Conservation (phyloP, 768 basidiomycete species). For the Kondoa subrosea region DNA sequence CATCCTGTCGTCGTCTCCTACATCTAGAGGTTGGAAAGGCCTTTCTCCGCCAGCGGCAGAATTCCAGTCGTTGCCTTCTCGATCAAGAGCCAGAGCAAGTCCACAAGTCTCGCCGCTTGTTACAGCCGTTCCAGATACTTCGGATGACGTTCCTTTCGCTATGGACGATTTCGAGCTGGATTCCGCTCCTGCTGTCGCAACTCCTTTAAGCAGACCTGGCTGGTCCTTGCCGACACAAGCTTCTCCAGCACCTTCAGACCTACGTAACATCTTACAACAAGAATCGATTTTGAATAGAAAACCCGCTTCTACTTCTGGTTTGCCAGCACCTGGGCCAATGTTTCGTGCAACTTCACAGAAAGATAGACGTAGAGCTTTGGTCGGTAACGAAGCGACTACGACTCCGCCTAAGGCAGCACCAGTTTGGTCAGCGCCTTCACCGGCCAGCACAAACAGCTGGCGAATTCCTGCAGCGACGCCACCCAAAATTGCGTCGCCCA, state of each 20-base stretch:
- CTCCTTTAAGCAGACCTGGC: background rate
- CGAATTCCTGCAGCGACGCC: conserved; percentile 1
- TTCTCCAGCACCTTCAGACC: background rate
- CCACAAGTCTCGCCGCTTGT: background rate
- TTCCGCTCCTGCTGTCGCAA: background rate
- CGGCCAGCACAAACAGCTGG: background rate
- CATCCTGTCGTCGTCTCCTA: conserved; percentile 8
- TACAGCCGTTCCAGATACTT: background rate
- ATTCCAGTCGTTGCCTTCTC: background rate
- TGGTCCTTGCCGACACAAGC: background rate
- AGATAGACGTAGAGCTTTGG: background rate
- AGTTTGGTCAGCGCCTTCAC: background rate
- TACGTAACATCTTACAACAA: background rate
- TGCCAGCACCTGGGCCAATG: background rate
- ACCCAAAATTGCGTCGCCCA: background rate
- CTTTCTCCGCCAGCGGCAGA: background rate
- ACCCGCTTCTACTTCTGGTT: background rate
- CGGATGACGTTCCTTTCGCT: conserved; percentile 13
- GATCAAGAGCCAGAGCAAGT: background rate
- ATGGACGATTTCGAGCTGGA: conserved; percentile 18
- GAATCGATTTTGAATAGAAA: background rate
- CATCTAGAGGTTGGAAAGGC: background rate
- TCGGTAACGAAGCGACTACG: no score
- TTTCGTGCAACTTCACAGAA: background rate
- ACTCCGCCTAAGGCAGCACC: no score